phyloP scores from a whole-genome alignment of 306 rosid genomes.

The Oemleria cerasiformis region DNA sequence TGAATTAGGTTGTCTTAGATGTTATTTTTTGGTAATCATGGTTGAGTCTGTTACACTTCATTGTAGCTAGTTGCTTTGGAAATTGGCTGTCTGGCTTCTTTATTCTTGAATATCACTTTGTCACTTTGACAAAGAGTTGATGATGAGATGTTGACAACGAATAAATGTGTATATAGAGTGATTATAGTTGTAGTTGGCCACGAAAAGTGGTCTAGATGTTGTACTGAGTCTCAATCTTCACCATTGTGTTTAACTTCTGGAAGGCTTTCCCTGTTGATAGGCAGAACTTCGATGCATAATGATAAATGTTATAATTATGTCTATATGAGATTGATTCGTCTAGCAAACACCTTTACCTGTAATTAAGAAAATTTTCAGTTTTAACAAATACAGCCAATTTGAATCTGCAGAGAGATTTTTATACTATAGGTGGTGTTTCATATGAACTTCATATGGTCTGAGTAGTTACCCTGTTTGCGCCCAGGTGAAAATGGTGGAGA shows the following conservation, averaged over 20 bases:
- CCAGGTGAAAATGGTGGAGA: slow-evolving; percentile 73
- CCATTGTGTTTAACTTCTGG: background rate
- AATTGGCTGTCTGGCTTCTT: background rate
- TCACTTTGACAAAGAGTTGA: background rate
- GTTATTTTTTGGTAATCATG: background rate
- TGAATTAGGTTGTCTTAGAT: background rate
- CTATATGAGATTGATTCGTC: background rate
- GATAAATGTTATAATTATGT: background rate
- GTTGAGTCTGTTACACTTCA: background rate
- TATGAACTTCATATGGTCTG: background rate
- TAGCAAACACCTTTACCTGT: background rate
- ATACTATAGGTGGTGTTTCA: background rate
- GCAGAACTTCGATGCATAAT: background rate
- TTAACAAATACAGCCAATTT: background rate
- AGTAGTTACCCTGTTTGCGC: slow-evolving; percentile 24
- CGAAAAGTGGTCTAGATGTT: background rate
- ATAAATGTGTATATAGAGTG: too few relatives aligned
- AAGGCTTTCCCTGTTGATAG: background rate
- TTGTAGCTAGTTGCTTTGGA: background rate
- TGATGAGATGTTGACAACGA: background rate
- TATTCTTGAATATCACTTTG: background rate
- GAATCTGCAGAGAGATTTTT: background rate
- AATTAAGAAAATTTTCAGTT: background rate
- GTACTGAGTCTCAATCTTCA: background rate
- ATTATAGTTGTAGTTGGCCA: background rate